These are phyloP conservation scores for Psophocarpus tetragonolobus DNA, from an alignment of 306 rosid species.

Conservation along the genomic window DNA sequence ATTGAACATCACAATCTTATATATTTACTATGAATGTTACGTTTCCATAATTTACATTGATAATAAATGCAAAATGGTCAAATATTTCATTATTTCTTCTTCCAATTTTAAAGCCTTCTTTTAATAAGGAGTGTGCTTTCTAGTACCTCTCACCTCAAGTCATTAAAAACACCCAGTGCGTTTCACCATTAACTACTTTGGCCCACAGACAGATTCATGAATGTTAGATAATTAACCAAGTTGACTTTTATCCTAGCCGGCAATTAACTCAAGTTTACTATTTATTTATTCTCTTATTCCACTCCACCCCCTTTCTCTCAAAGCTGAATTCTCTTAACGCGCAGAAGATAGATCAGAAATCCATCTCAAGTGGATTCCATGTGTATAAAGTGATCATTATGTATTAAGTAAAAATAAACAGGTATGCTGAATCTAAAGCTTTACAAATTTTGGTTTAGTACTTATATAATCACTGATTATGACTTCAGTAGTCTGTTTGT, in stretches of 20 bases:
- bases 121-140: background rate
- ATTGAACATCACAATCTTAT: background rate
- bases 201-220: background rate
- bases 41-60: background rate
- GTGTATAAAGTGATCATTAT: background rate
- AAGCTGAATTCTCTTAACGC: background rate
- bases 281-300: background rate
- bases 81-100: background rate
- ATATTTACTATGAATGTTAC: background rate
- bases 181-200: background rate
- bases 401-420: background rate
- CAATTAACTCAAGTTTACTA: background rate
- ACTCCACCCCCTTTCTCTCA: background rate
- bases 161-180: background rate
- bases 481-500: background rate
- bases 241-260: background rate
- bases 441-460: background rate
- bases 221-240: background rate
- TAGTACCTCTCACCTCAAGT: background rate
- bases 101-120: background rate
- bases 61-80: background rate
- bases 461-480: background rate
- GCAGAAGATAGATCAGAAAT: slow-evolving; percentile 6
- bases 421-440: slow-evolving; percentile 6
- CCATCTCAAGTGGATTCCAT: background rate